Evolutionary conservation across 805 yeast species (phyloP).

Genomic region (Pichia cephalocereana): DNA sequence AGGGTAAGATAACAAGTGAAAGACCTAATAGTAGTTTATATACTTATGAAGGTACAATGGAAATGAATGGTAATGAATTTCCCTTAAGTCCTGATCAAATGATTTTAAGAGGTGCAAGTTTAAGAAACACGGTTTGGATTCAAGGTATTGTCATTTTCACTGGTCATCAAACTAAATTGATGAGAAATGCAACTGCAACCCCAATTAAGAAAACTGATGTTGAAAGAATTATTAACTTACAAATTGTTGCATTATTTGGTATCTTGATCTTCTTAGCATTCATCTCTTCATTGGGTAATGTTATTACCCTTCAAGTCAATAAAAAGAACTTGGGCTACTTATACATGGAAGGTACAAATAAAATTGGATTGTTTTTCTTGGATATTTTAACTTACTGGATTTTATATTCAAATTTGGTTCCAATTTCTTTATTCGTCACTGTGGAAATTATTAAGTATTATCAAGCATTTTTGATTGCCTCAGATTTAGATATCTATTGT

Average conservation of each 20-base stretch:
- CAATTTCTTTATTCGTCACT: constrained; percentile 91
- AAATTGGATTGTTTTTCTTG: constrained; percentile 64
- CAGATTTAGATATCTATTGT: constrained; percentile 89
- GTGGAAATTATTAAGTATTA: constrained; percentile 93
- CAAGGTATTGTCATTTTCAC: constrained; percentile 91
- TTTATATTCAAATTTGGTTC: constrained; percentile 92
- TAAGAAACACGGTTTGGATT: constrained; percentile 92
- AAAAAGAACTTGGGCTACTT: constrained; percentile 52
- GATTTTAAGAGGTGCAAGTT: constrained; percentile 88
- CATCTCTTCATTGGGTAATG: constrained; percentile 83
- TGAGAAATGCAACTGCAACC: constrained; percentile 98
- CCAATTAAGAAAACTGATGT: constrained; percentile 97
- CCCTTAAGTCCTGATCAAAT: constrained; percentile 87
- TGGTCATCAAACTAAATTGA: constrained; percentile 95
- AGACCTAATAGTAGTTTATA: constrained; percentile 90
- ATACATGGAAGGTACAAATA: constrained; percentile 57
- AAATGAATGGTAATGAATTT: constrained; percentile 46
- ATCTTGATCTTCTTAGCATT: constrained; percentile 67
- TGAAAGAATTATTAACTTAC: constrained; percentile 88
- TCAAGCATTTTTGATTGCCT: constrained; percentile 88
- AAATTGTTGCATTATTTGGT: constrained; percentile 79
- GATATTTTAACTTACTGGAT: constrained; percentile 95
- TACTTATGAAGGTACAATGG: constrained; percentile 86
- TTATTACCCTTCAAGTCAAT: constrained; percentile 54
- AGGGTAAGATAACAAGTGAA: constrained; percentile 68